Percentiles rank a stretch among this genome's conserved stretches.
These are phyloP conservation scores for Suhomyces wounanorum DNA, from an alignment of 1,139 yeast genomes.

Conservation along the genomic window DNA sequence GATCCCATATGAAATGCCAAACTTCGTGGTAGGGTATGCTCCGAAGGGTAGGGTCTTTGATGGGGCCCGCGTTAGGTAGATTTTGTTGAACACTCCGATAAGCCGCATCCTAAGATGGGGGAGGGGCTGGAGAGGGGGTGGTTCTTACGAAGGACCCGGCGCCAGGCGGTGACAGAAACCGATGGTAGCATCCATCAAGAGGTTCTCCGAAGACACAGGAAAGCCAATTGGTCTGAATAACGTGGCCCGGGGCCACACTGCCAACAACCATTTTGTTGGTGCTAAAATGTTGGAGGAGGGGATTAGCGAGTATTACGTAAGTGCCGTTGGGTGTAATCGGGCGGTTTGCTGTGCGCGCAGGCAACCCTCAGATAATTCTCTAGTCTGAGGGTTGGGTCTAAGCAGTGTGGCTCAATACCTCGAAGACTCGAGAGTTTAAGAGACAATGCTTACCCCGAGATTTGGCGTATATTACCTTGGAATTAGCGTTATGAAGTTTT, in stretches of 20 bases:
- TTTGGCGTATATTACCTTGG: too few relatives aligned
- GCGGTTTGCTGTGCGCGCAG: too few relatives aligned
- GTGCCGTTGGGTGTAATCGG: background rate
- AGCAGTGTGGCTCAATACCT: too few relatives aligned
- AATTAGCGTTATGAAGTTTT: too few relatives aligned
- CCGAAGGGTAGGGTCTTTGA: background rate
- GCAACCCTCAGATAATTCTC: too few relatives aligned
- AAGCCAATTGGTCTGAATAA: background rate
- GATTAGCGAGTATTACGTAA: constrained; percentile 6
- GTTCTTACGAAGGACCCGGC: too few relatives aligned
- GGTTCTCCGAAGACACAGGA: background rate
- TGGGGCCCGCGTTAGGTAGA: background rate
- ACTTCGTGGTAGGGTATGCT: too few relatives aligned
- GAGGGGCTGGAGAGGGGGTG: constrained; percentile 9
- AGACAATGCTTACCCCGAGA: too few relatives aligned
- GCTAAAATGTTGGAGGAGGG: constrained; percentile 10
- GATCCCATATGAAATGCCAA: too few relatives aligned
- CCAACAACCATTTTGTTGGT: constrained; percentile 1
- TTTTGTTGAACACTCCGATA: constrained; percentile 13
- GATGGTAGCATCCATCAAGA: background rate
- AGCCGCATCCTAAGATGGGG: constrained; percentile 3
- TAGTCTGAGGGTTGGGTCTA: too few relatives aligned
- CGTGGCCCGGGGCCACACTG: background rate
- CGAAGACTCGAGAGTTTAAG: too few relatives aligned
- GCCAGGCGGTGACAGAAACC: background rate